Conservation (phyloP, 176 grass and related monocot genomes). For the Areca catechu region DNA sequence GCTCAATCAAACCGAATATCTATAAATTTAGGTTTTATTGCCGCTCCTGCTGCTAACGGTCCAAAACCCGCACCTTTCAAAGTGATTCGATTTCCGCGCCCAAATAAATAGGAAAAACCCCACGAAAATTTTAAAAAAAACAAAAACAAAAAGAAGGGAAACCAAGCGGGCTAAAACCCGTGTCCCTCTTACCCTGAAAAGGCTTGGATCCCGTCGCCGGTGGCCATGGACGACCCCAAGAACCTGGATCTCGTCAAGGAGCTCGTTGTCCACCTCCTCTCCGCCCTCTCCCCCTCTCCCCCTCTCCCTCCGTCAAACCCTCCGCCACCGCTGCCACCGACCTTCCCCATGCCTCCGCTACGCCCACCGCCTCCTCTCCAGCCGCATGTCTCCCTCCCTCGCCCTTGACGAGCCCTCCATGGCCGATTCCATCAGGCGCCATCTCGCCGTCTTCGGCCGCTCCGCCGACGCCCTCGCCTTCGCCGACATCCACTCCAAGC, state of each 20-base stretch:
- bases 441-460: slow-evolving; percentile 55
- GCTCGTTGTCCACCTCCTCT: slow-evolving; percentile 59
- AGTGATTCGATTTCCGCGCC: slow-evolving; percentile 14
- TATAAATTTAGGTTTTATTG: no score
- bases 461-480: slow-evolving; percentile 70
- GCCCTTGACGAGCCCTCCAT: slow-evolving; percentile 72
- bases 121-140: not conserved
- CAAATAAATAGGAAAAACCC: not conserved
- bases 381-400: slow-evolving; percentile 55
- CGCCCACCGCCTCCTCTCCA: slow-evolving; percentile 69
- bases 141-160: not conserved
- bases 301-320: slow-evolving; percentile 4
- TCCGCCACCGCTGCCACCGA: no score
- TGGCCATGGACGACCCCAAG: slow-evolving; percentile 64
- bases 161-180: not conserved
- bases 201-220: not conserved
- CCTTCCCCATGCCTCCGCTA: slow-evolving; percentile 44
- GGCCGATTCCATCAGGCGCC: slow-evolving; percentile 82
- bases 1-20: no score
- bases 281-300: slow-evolving; percentile 18
- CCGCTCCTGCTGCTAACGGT: no score
- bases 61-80: not conserved
- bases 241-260: slow-evolving; percentile 82
- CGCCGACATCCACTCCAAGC: slow-evolving; percentile 86
- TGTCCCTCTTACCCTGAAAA: slow-evolving; percentile 57